Evolutionary conservation across 1,284 basidiomycete species (phyloP).

Genomic region (Sanghuangporus weigelae): DNA sequence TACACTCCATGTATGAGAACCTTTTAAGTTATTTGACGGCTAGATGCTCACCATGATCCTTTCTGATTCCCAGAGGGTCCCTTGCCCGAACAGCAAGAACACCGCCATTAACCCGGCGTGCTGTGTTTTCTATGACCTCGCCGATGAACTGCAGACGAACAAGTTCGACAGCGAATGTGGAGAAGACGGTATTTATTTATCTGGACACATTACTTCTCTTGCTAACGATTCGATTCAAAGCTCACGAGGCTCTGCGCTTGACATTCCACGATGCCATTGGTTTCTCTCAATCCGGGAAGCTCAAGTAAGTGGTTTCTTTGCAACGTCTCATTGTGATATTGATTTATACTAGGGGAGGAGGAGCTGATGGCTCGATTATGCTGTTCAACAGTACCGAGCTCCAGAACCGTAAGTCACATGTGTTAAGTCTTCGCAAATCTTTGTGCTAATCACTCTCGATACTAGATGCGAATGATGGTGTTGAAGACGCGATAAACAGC

Average conservation of each 20-base stretch:
- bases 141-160: constrained; percentile 18
- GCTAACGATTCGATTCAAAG: not conserved
- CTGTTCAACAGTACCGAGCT: constrained; percentile 19
- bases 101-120: constrained; percentile 15
- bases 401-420: constrained; percentile 3
- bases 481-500: constrained; percentile 4
- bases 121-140: constrained; percentile 18
- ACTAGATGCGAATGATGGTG: constrained; percentile 10
- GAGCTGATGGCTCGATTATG: constrained; percentile 22
- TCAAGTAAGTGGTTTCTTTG: not conserved
- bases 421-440: not conserved
- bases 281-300: constrained; percentile 9
- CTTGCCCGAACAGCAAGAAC: constrained; percentile 16
- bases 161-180: constrained; percentile 18
- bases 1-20: not conserved
- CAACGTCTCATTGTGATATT: not conserved
- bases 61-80: not conserved
- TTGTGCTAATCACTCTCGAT: not conserved
- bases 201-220: not conserved
- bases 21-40: not conserved
- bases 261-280: constrained; percentile 18
- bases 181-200: constrained; percentile 13
- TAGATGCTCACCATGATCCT: not conserved
- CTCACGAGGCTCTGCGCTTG: constrained; percentile 14
- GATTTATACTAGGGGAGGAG: constrained; percentile 2